Evolutionary conservation across 345 rosid species (phyloP).

Genomic region (Ceriops zippeliana): DNA sequence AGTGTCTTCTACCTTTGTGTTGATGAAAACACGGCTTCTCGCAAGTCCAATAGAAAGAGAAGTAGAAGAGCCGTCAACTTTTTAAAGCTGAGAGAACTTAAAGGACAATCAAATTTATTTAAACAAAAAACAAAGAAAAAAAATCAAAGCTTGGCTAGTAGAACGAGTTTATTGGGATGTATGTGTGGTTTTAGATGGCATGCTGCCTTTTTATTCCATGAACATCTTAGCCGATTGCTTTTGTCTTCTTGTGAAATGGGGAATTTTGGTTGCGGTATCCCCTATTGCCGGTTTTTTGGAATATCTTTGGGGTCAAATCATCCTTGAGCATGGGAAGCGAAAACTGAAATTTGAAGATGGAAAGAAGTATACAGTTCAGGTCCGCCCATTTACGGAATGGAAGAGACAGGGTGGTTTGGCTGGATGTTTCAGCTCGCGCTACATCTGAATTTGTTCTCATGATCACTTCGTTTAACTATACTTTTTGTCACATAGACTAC

Average conservation of each 20-base stretch:
- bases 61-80: not conserved
- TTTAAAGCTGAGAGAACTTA: not conserved
- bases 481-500: not conserved
- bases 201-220: conserved; percentile 1
- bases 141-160: conserved; percentile 11
- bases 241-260: conserved; percentile 10
- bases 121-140: not conserved
- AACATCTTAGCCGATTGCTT: conserved; percentile 7
- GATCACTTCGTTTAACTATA: not conserved
- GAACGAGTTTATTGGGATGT: conserved; percentile 22
- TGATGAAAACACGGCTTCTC: conserved; percentile 8
- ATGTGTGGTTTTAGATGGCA: conserved; percentile 6
- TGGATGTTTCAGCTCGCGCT: conserved; percentile 19
- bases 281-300: conserved; percentile 20
- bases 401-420: conserved; percentile 3
- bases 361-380: not conserved
- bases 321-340: conserved; percentile 2
- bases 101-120: not conserved
- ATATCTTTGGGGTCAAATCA: conserved; percentile 27
- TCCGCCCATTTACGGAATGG: too few species aligned
- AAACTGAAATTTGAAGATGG: not conserved
- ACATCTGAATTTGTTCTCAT: conserved; percentile 2
- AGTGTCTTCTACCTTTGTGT: conserved; percentile 10
- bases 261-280: conserved; percentile 22
- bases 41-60: not conserved